Evolutionary conservation across 805 yeast species (phyloP), one percentile per base, ranked within the genome.

Genomic region (Scheffersomyces stipitis): DNA sequence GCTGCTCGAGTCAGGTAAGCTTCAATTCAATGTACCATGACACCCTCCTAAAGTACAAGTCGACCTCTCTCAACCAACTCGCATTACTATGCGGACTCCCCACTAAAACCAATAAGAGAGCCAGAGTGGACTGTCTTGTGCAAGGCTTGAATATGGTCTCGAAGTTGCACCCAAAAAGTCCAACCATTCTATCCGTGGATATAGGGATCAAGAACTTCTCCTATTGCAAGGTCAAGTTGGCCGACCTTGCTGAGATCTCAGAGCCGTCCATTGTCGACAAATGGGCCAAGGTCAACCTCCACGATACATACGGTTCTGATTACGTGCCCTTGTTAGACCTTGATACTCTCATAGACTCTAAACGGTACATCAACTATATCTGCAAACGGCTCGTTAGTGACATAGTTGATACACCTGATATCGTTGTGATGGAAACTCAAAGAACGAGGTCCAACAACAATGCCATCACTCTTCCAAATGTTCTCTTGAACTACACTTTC

Each of bases 181-280:
- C 35, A 27, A 41, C 37, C 18, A 28, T 56, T 8, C 36, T 65
- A 3, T 52, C 70, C 16, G 52, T 69, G 6, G 75, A 69, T 40
- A 57, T 69, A 9, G 75, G 75, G 5, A 42, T 68, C 37, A 66
- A 66, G 48, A 67, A 69, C 51, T 66, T 69, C 41, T 57, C 71
- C 6, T 66, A 58, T 39, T 66, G 73, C 46, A 50, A 56, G n/a
- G 37, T 36, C 28, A 23, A 37, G 17, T 13, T 29, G 3, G 34
- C 32, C 4, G 40, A 37, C 16, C 18, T 32, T 23, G 15, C n/a
- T 17, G 9, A 18, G 17, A 20, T 17, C 14, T 27, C 14, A 13
- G 20, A 28, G 13, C 18, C 26, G 8, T 24, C 38, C 9, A 14
- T 23, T 14, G 33, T 41, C 26, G 23, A 28, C 5, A 32, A 18